Conservation (phyloP, 441 rosid genomes). For the Populus hybrid region DNA sequence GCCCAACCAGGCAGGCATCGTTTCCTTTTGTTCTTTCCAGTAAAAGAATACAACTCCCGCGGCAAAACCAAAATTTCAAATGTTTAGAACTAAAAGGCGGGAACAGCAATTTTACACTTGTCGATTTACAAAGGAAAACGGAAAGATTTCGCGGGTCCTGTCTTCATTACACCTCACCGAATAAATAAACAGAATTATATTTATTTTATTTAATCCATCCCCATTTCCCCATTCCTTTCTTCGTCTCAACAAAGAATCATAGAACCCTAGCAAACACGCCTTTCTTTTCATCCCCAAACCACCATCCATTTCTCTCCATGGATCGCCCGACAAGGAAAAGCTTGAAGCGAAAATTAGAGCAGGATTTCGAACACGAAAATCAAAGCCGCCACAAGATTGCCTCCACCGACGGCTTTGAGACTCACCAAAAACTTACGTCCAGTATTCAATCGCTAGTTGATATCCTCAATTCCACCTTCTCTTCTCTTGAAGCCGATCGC, state of each 20-base stretch:
- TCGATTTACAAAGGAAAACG: too few relatives aligned
- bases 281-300: slow-evolving; percentile 12
- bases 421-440: slow-evolving; percentile 33
- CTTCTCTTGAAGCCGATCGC: slow-evolving; percentile 79
- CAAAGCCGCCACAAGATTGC: slow-evolving; percentile 26
- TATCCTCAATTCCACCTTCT: slow-evolving; percentile 61
- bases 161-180: not conserved
- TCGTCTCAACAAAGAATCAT: not conserved
- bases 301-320: slow-evolving; percentile 26
- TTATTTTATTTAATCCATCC: not conserved
- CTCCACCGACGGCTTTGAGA: slow-evolving; percentile 14
- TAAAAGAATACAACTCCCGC: too few relatives aligned
- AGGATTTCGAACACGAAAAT: slow-evolving; percentile 32
- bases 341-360: slow-evolving; percentile 70
- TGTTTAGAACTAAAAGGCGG: too few relatives aligned
- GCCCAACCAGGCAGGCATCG: too few relatives aligned
- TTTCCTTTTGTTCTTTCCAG: too few relatives aligned
- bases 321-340: slow-evolving; percentile 47
- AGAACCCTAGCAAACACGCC: not conserved
- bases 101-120: too few relatives aligned
- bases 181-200: not conserved
- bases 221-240: not conserved
- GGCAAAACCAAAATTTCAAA: too few relatives aligned
- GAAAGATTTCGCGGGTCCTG: slow-evolving; percentile 11
- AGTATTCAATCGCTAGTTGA: slow-evolving; percentile 64